phyloP scores from a whole-genome alignment of 306 rosid species.

The Benincasa hispida region DNA sequence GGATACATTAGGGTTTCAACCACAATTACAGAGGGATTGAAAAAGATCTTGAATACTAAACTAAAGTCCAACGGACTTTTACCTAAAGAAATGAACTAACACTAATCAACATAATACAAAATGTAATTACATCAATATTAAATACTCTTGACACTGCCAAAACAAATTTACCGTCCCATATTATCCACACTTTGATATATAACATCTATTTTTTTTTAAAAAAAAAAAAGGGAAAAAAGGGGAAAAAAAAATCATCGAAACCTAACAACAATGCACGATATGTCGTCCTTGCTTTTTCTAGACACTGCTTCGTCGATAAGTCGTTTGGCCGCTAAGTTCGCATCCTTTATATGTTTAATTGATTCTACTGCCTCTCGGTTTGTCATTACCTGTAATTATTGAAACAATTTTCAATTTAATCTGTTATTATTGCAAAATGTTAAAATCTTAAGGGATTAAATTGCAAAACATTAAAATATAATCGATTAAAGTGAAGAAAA shows the following conservation, averaged over 20 bases:
- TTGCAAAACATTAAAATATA: too few relatives aligned
- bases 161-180: neutral
- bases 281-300: constrained; percentile 45
- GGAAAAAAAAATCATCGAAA: constrained; percentile 5
- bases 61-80: too few relatives aligned
- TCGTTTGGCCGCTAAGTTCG: constrained; percentile 31
- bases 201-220: neutral
- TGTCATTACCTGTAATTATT: constrained; percentile 28
- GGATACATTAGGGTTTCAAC: too few relatives aligned
- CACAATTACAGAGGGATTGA: too few relatives aligned
- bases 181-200: neutral
- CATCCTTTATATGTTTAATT: constrained; percentile 28
- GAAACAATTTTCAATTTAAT: neutral
- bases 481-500: too few relatives aligned
- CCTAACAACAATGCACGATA: constrained; percentile 42
- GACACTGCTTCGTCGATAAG: constrained; percentile 38
- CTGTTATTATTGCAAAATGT: too few relatives aligned
- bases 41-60: too few relatives aligned
- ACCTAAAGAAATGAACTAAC: too few relatives aligned
- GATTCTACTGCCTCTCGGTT: constrained; percentile 43
- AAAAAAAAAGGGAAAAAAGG: neutral
- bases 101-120: too few relatives aligned
- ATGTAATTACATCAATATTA: too few relatives aligned
- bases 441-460: too few relatives aligned
- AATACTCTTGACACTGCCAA: too few relatives aligned